Base-by-base conservation (phyloP, 169 alveolate genomes). In the Plasmodium ovale region DNA sequence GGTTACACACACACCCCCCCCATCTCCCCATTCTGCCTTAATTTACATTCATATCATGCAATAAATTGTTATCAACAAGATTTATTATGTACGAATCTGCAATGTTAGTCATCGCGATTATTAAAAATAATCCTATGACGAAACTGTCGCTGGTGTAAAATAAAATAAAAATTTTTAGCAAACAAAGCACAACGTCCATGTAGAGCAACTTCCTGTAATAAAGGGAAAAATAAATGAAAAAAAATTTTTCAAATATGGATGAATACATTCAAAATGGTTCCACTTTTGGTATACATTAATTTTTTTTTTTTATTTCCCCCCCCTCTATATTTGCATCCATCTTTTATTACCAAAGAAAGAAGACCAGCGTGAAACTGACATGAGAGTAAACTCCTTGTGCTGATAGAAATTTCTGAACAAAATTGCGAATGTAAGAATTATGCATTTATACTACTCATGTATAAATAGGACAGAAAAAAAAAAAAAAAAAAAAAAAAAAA, bases 381-480 rank as follows among this genome's bases (percentile, higher is more conserved):
- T 82, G 90, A 3, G 64, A 21, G 62, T 82, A 82, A 10, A 82
- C 14, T 44, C 37, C 65, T 31, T 82, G 73, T 21, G 90, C 90
- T 10, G 90, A 82, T 56, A 82, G 59, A 44, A 82, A 82, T 64
- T 82, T 82, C 90, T 82, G 82, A 67, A 65, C 62, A 79, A 39
- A 23, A 33, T 37, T 12, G n/a, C n/a, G n/a, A n/a, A n/a, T n/a
- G n/a, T n/a, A n/a, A n/a, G n/a, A n/a, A n/a, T n/a, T n/a, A n/a
- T n/a, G n/a, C n/a, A n/a, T n/a, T n/a, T n/a, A n/a, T n/a, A n/a
- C n/a, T n/a, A n/a, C n/a, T n/a, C n/a, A n/a, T n/a, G n/a, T n/a
- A n/a, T n/a, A n/a, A n/a, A n/a, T n/a, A n/a, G n/a, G n/a, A n/a
- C n/a, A n/a, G n/a, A n/a, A n/a, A n/a, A n/a, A n/a, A n/a, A n/a